These are phyloP conservation scores for Leucogyrophana mollusca DNA, from an alignment of 768 basidiomycete genomes.

Conservation along the genomic window DNA sequence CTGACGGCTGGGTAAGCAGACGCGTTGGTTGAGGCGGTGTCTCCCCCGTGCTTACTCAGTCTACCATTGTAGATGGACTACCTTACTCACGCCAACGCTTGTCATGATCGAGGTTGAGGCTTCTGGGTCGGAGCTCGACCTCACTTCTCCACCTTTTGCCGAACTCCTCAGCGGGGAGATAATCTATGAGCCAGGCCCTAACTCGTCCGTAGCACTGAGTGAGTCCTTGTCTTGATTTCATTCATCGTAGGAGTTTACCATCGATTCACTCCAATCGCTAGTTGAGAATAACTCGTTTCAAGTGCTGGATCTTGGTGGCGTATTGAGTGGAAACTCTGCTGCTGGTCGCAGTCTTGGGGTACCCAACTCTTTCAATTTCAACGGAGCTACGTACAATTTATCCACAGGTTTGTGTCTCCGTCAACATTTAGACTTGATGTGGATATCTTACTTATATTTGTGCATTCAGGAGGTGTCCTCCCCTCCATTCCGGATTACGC, in stretches of 20 bases:
- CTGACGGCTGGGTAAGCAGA: conserved; percentile 12
- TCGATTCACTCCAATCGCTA: too few species aligned
- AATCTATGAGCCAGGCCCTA: too few species aligned
- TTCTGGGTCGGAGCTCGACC: conserved; percentile 6
- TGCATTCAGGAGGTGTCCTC: conserved; percentile 1
- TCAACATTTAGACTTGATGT: too few species aligned
- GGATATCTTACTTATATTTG: too few species aligned
- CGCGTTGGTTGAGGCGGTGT: not conserved
- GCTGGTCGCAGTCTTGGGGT: conserved; percentile 7
- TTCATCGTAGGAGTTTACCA: too few species aligned
- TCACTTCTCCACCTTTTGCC: conserved; percentile 6
- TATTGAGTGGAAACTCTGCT: conserved; percentile 14
- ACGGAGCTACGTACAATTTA: conserved; percentile 15
- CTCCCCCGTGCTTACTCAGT: not conserved
- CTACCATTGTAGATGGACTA: conserved; percentile 10
- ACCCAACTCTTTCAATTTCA: conserved; percentile 11
- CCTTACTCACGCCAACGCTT: conserved; percentile 9
- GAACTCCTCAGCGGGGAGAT: not conserved
- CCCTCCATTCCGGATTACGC: not conserved
- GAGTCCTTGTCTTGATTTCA: too few species aligned
- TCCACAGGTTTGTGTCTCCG: too few species aligned
- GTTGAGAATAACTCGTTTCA: conserved; percentile 12
- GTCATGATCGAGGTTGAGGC: not conserved
- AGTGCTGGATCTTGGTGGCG: conserved; percentile 9
- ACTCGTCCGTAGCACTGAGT: too few species aligned